Evolutionary conservation across 2,329 filamentous ascomycete genomes (phyloP).

Genomic region (Trichoderma citrinoviride): DNA sequence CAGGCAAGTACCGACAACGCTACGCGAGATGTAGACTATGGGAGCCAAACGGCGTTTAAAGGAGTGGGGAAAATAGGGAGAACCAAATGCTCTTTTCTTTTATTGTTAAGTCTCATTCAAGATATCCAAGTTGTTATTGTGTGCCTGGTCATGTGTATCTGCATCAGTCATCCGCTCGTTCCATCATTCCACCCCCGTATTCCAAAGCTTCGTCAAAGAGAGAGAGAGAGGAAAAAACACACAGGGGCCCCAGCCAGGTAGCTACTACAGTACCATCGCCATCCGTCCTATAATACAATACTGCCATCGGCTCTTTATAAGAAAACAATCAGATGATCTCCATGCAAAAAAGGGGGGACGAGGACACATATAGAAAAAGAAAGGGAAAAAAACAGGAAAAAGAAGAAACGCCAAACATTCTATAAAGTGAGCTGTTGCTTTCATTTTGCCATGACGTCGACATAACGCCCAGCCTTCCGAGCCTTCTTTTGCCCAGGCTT

Average conservation of each 20-base stretch:
- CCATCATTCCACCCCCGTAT: not conserved
- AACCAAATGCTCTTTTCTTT: slow-evolving; percentile 1
- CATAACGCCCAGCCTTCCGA: slow-evolving; percentile 83
- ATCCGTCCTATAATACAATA: slow-evolving; percentile 20
- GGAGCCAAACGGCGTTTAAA: not conserved
- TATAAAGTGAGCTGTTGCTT: not conserved
- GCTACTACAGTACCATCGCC: slow-evolving; percentile 13
- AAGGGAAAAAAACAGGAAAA: slow-evolving; percentile 13
- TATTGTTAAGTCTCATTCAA: slow-evolving; percentile 6
- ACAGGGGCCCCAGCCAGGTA: not conserved
- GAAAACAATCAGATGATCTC: not conserved
- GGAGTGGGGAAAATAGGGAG: not conserved
- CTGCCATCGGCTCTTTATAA: not conserved
- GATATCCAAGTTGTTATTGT: slow-evolving; percentile 17
- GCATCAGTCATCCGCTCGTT: slow-evolving; percentile 18
- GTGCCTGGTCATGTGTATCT: slow-evolving; percentile 10
- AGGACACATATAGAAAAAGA: not conserved
- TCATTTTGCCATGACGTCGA: slow-evolving; percentile 89
- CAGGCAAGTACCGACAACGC: no score
- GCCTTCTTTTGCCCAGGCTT: slow-evolving; percentile 65
- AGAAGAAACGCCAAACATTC: slow-evolving; percentile 17
- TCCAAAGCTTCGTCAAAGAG: not conserved
- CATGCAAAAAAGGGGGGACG: not conserved
- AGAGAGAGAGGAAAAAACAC: not conserved
- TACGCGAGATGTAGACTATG: not conserved